Evolutionary conservation across 2,329 filamentous ascomycete genomes (phyloP).

Genomic region (Fusarium sp.): DNA sequence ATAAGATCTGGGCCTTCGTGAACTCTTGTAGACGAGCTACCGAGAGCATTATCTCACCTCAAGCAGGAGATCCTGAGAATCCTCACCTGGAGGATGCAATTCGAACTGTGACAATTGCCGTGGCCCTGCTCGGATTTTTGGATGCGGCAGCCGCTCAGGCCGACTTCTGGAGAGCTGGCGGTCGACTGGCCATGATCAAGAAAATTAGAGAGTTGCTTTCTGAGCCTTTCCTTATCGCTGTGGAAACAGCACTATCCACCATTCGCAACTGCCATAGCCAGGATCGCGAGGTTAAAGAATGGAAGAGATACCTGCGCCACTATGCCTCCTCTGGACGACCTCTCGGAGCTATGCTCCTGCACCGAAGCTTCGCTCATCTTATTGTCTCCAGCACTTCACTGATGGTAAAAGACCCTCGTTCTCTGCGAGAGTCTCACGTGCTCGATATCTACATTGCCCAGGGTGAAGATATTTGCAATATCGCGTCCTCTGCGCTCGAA

Average conservation of each 20-base stretch:
- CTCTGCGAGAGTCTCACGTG: conserved; percentile 70
- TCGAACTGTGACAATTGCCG: conserved; percentile 77
- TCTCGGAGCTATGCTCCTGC: conserved; percentile 89
- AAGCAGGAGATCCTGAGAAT: conserved; percentile 64
- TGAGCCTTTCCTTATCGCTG: conserved; percentile 83
- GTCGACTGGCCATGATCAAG: conserved; percentile 78
- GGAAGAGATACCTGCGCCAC: conserved; percentile 86
- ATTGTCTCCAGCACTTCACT: conserved; percentile 82
- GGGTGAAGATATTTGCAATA: conserved; percentile 55
- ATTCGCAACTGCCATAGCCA: conserved; percentile 81
- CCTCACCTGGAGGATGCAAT: conserved; percentile 73
- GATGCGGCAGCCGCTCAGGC: conserved; percentile 81
- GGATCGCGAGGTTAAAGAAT: conserved; percentile 77
- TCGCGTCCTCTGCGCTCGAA: conserved; percentile 51
- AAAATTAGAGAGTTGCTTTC: conserved; percentile 79
- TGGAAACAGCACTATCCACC: conserved; percentile 90
- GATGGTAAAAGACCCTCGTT: conserved; percentile 70
- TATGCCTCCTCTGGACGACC: conserved; percentile 84
- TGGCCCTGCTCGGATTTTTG: conserved; percentile 91
- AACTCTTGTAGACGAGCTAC: conserved; percentile 74
- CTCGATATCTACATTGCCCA: conserved; percentile 77
- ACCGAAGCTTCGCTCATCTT: conserved; percentile 87
- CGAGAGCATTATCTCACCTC: conserved; percentile 62
- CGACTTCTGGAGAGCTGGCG: conserved; percentile 81
- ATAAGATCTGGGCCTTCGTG: conserved; percentile 77